phyloP scores from a whole-genome alignment of 1,284 basidiomycete species.

The Microbotryomycetes sp. region DNA sequence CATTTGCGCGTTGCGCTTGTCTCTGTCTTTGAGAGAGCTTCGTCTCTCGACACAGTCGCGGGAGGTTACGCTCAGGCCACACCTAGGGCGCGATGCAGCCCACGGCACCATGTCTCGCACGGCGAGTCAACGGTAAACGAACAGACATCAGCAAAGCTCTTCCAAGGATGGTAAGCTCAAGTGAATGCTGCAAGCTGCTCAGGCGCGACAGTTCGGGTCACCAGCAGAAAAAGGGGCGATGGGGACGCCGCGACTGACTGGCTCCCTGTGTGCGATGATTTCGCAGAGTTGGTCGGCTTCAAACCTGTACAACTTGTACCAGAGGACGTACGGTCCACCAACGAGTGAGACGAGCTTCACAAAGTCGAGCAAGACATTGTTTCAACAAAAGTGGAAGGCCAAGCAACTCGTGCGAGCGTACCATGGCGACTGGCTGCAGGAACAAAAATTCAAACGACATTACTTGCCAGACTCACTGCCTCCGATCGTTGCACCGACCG shows the following conservation, averaged over 20 bases:
- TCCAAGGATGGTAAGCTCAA: slow-evolving; percentile 32
- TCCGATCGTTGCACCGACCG: slow-evolving; percentile 57
- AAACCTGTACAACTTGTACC: slow-evolving; percentile 74
- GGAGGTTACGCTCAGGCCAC: too few relatives aligned
- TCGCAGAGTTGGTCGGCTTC: slow-evolving; percentile 69
- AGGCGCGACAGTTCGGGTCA: background rate
- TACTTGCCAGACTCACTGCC: slow-evolving; percentile 83
- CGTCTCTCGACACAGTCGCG: background rate
- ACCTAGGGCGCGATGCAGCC: too few relatives aligned
- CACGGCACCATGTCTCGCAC: background rate
- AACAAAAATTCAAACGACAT: slow-evolving; percentile 91
- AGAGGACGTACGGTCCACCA: slow-evolving; percentile 51
- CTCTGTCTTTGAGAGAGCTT: too few relatives aligned
- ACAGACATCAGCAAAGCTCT: slow-evolving; percentile 21
- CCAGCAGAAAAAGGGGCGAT: too few relatives aligned
- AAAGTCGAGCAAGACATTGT: slow-evolving; percentile 60
- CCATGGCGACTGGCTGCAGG: slow-evolving; percentile 91
- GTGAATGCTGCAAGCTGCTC: too few relatives aligned
- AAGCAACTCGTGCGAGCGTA: slow-evolving; percentile 89
- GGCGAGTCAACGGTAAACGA: background rate
- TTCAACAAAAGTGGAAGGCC: slow-evolving; percentile 85
- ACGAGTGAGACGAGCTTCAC: slow-evolving; percentile 52
- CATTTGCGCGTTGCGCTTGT: too few relatives aligned
- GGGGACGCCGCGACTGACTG: too few relatives aligned
- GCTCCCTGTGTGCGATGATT: background rate